Percentiles rank a stretch among this genome's conserved stretches.
These are phyloP conservation scores for Hypholoma sublateritium DNA, from an alignment of 768 basidiomycete genomes.

Conservation along the genomic window DNA sequence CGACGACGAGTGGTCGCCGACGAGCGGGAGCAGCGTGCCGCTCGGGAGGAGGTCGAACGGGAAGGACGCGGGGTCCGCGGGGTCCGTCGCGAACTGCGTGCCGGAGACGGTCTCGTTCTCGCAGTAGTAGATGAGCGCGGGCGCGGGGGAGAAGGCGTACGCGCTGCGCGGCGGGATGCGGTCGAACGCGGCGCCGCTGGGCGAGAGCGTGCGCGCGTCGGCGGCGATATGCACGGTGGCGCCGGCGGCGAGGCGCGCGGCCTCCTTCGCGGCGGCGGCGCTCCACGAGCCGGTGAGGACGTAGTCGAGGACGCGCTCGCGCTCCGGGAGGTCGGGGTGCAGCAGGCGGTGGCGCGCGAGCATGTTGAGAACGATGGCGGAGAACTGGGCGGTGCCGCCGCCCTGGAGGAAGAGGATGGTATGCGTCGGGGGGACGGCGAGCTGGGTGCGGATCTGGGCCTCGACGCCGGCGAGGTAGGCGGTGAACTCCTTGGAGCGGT, in stretches of 20 bases:
- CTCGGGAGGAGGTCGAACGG: conserved; percentile 75
- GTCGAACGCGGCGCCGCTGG: conserved; percentile 71
- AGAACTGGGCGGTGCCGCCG: conserved; percentile 91
- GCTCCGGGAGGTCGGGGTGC: conserved; percentile 54
- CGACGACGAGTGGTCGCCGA: conserved; percentile 93
- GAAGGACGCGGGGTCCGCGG: conserved; percentile 62
- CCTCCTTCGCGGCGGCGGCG: conserved; percentile 83
- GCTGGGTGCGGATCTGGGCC: conserved; percentile 68
- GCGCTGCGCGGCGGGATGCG: conserved; percentile 72
- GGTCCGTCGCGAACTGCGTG: conserved; percentile 75
- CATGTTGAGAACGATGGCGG: conserved; percentile 89
- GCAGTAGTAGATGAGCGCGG: conserved; percentile 96
- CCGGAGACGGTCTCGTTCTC: conserved; percentile 99
- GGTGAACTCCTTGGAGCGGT: conserved; percentile 89
- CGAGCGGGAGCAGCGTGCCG: conserved; percentile 69
- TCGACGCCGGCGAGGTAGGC: conserved; percentile 64
- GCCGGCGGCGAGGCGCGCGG: conserved; percentile 61
- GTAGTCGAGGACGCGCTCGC: conserved; percentile 78
- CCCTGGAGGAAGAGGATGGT: conserved; percentile 92
- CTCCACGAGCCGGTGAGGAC: conserved; percentile 93
- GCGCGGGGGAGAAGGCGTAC: conserved; percentile 76
- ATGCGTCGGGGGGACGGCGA: conserved; percentile 82
- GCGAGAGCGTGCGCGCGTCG: conserved; percentile 62
- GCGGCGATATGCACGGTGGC: conserved; percentile 64
- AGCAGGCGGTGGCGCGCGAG: conserved; percentile 82